Percentiles rank a stretch among this genome's conserved stretches.
phyloP scores from a whole-genome alignment of 805 yeast genomes.

The Wickerhamiella shivajii region DNA sequence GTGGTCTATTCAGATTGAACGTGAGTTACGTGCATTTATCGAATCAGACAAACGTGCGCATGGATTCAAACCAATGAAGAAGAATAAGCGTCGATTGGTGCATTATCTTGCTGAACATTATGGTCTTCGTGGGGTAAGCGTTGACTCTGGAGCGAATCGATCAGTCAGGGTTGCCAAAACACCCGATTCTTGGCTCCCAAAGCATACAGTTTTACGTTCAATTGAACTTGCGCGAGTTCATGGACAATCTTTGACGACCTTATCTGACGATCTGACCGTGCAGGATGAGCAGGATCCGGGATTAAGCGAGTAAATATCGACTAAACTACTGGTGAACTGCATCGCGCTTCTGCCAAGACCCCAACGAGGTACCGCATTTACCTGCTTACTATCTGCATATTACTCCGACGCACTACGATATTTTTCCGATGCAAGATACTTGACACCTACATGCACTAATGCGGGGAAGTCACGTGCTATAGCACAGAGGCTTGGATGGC shows the following conservation, averaged over 20 bases:
- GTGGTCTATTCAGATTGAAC: constrained; percentile 62
- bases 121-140: constrained; percentile 51
- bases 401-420: too few species aligned
- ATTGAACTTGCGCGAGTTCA: constrained; percentile 7
- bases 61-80: constrained; percentile 61
- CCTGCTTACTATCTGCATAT: too few species aligned
- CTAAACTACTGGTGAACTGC: too few species aligned
- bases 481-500: too few species aligned
- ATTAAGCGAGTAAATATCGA: too few species aligned
- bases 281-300: too few species aligned
- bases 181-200: constrained; percentile 10
- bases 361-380: too few species aligned
- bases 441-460: too few species aligned
- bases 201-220: constrained; percentile 8
- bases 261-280: too few species aligned
- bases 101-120: constrained; percentile 50
- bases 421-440: too few species aligned
- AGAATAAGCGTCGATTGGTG: constrained; percentile 54
- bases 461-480: too few species aligned
- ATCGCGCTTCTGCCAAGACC: too few species aligned
- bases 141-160: constrained; percentile 66
- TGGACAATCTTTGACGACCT: not conserved
- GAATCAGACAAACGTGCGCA: constrained; percentile 27
- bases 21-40: constrained; percentile 35
- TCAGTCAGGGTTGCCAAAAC: constrained; percentile 14